phyloP scores from a whole-genome alignment of 495 filamentous ascomycete species.

The Delitschia confertaspora region DNA sequence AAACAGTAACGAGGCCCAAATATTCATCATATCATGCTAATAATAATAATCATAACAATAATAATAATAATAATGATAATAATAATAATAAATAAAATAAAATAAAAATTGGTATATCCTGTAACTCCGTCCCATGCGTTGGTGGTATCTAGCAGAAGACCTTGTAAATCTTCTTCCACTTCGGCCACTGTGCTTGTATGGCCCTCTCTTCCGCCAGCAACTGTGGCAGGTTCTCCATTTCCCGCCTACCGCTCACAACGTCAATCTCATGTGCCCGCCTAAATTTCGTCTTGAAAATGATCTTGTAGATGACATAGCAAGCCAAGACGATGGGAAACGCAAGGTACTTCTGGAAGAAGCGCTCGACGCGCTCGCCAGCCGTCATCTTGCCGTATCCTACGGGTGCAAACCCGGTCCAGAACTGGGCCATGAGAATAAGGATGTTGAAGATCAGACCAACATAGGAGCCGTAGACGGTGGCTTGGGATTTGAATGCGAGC shows the following conservation, averaged over 20 bases:
- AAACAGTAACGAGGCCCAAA: too few relatives aligned
- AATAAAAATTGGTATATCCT: too few relatives aligned
- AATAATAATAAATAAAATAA: too few relatives aligned
- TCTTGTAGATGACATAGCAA: constrained; percentile 23
- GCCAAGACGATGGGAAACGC: constrained; percentile 26
- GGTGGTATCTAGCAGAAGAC: constrained; percentile 27
- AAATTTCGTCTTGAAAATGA: constrained; percentile 23
- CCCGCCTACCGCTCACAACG: constrained; percentile 26
- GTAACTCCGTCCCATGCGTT: too few relatives aligned
- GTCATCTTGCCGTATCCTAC: constrained; percentile 32
- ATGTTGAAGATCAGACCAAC: constrained; percentile 70
- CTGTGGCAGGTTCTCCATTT: constrained; percentile 26
- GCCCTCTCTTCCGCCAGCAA: constrained; percentile 27
- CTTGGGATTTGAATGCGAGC: constrained; percentile 73
- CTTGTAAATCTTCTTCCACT: constrained; percentile 31
- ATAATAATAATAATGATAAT: too few relatives aligned
- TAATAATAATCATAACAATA: too few relatives aligned
- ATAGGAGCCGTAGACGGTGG: constrained; percentile 75
- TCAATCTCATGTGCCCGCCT: constrained; percentile 25
- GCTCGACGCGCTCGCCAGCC: constrained; percentile 18
- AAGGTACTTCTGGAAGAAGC: constrained; percentile 26
- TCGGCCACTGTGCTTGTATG: constrained; percentile 24
- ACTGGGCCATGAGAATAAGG: constrained; percentile 45
- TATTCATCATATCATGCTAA: too few relatives aligned
- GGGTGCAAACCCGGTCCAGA: constrained; percentile 31